Percentiles rank a stretch among this genome's conserved stretches.
Conservation (phyloP, 73 alveolate genomes). For the Symbiodinium pilosum region DNA sequence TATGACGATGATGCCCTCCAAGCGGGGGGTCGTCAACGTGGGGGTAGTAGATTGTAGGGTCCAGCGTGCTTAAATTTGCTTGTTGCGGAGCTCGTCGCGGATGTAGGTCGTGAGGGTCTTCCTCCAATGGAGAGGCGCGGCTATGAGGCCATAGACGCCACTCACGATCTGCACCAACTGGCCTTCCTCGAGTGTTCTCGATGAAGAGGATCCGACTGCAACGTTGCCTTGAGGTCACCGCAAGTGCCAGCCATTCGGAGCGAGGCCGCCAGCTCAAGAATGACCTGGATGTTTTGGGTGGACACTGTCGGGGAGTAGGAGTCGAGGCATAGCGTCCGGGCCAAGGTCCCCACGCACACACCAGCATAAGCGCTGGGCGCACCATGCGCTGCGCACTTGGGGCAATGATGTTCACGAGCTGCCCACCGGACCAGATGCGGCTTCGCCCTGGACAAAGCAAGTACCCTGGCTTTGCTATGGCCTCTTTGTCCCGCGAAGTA, state of each 20-base stretch:
- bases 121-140: conserved; percentile 27
- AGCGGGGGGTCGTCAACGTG: not conserved
- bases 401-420: too few species aligned
- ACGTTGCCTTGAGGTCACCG: conserved; percentile 14
- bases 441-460: too few species aligned
- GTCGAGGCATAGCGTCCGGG: not conserved
- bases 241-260: not conserved
- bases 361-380: too few species aligned
- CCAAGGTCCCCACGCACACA: conserved; percentile 11
- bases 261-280: not conserved
- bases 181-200: not conserved
- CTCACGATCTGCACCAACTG: conserved; percentile 18
- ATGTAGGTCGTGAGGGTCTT: not conserved
- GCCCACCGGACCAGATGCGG: too few species aligned
- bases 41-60: conserved; percentile 3
- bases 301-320: not conserved
- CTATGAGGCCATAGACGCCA: conserved; percentile 10
- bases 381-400: too few species aligned
- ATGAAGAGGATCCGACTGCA: not conserved
- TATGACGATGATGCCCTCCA: not conserved
- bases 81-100: not conserved
- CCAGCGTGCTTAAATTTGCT: not conserved
- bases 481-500: too few species aligned
- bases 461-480: too few species aligned
- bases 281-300: not conserved